These are phyloP conservation scores for Priceomyces melissophilus DNA, from an alignment of 805 yeast genomes.

Conservation along the genomic window DNA sequence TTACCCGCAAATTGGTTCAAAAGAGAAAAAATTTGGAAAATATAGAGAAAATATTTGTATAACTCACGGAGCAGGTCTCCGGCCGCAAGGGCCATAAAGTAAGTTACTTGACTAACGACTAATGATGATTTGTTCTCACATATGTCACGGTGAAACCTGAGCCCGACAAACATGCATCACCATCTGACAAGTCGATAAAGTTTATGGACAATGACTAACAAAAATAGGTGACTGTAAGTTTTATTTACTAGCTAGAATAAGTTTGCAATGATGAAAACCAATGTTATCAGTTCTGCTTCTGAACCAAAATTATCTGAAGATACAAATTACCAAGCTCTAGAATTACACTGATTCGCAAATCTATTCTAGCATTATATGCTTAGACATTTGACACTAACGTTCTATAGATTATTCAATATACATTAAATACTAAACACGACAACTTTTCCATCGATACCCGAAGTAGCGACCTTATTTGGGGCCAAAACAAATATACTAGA, in stretches of 20 bases:
- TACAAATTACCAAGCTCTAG: conserved; percentile 54
- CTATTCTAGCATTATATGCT: neutral
- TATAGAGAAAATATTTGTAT: too few species aligned
- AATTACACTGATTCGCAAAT: conserved; percentile 2
- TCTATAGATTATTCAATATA: neutral
- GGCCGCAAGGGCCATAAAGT: neutral
- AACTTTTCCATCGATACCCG: conserved; percentile 90
- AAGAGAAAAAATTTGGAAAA: too few species aligned
- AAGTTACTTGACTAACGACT: too few species aligned
- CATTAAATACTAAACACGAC: conserved; percentile 55
- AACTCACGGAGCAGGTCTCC: neutral
- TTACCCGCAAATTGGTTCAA: too few species aligned
- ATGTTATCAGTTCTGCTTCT: conserved; percentile 94
- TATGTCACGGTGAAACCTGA: conserved; percentile 60
- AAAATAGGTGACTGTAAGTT: neutral
- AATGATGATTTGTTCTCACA: conserved; percentile 26
- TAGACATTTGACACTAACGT: neutral
- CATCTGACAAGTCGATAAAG: conserved; percentile 61
- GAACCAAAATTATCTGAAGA: conserved; percentile 73
- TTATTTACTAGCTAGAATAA: neutral
- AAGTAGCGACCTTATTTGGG: conserved; percentile 50
- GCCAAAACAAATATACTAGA: conserved; percentile 54
- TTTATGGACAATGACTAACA: neutral
- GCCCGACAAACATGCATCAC: conserved; percentile 94
- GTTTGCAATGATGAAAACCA: conserved; percentile 55